Evolutionary conservation across 1,284 basidiomycete species (phyloP), one percentile per base, ranked within the genome.

Genomic region (Porogramme epimiltina): DNA sequence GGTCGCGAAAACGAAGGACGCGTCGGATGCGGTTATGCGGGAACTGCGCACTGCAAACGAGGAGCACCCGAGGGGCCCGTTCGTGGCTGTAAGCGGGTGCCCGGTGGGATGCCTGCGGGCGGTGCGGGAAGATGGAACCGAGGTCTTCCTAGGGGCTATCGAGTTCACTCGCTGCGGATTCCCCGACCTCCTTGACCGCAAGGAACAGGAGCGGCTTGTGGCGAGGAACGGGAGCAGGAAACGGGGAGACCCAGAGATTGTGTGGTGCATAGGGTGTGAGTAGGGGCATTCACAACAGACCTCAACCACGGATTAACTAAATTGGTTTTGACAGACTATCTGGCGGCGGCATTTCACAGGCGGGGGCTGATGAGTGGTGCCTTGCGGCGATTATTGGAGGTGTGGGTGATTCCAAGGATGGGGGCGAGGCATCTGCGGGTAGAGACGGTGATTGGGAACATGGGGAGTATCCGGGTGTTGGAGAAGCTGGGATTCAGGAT

Each of bases 331-430:
- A 22, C 51, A 84, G 83, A 83, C 63, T 84, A 76, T 53, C 68
- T 85, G 38, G 75, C 73, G 5, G 72, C 79, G 8, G 76, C 74
- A 20, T 74, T 85, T 60, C 85, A 87, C 54, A 73, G 82, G n/a
- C 72, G 71, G 55, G 85, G 85, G 0, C 85, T 88, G 52, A 88
- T 89, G 86, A 77, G 77, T 34, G 80, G 78, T 23, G 84, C 75
- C 0, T 60, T 88, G 31, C 64, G 66, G 6, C 75, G 75, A 9
- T 51, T 89, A 25, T 55, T 88, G 36, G 62, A 73, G 15, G 61
- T 70, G 15, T 88, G 85, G 84, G 80, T 72, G 16, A 70, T 84
- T 20, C 81, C 81, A 10, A 67, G 80, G 50, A 85, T 88, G 83
- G 74, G 74, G 2, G 73, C 77, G 9, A 73, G 73, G 20, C 61